Evolutionary conservation across 2,329 filamentous ascomycete species (phyloP), one percentile per base, ranked within the genome.

Genomic region (Calonectria fujianensis): DNA sequence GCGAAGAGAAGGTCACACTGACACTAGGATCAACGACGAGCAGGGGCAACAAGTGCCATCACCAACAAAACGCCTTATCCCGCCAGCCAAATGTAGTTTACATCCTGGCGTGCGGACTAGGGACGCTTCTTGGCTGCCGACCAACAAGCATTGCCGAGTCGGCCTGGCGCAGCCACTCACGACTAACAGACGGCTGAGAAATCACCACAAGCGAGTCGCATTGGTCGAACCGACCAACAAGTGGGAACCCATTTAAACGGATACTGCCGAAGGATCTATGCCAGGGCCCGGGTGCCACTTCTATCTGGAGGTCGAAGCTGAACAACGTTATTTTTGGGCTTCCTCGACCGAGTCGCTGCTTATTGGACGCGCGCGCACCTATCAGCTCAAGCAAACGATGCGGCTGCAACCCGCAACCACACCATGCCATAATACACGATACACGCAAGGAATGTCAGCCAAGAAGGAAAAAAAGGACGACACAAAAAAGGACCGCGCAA

Each of bases 191-290:
- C 57, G 24, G 14, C 35, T 39, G 57, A 63, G 27, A 27, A 63
- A 63, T 63, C 57, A 63, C 37, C 35, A 63, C 57, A 20, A 41
- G 57, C 57, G 37, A 63, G 35, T 27, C 13, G 57, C 35, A 63
- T 63, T 59, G 32, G 57, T 41, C 24, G 13, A 41, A 13, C 57
- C 57, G 24, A 29, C 57, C 57, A 63, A 63, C 57, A 63, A 10
- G n/a, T 41, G 35, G 57, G 16, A 63, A 63, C n/a, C 6, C 8
- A 41, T 63, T 20, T 29, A 18, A 41, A 29, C 29, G 39, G 39
- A 24, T 41, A 63, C 39, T 41, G 35, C 57, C 57, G 57, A 63
- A 39, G 57, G 35, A 63, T 63, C 35, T 14, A 63, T 63, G 37
- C 57, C 14, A 24, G 57, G 39, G 57, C 57, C n/a, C 16, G 57